These are phyloP conservation scores for Globisporangium alternatum DNA, from an alignment of 352 stramenopile genomes.

Conservation along the genomic window DNA sequence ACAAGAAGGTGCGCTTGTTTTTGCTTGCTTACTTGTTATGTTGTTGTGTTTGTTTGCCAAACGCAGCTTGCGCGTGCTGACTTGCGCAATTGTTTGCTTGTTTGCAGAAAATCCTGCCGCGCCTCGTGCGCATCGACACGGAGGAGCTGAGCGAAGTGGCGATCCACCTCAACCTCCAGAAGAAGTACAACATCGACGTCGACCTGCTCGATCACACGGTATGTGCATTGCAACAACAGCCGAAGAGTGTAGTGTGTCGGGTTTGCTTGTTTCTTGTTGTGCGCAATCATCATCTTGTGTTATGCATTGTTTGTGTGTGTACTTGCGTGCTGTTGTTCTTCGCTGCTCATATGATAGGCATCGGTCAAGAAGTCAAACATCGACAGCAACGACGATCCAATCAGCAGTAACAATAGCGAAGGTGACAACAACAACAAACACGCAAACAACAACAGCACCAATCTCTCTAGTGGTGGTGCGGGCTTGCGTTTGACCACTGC, in stretches of 20 bases:
- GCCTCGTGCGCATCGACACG: constrained; percentile 49
- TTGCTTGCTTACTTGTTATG: not conserved
- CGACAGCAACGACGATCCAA: constrained; percentile 14
- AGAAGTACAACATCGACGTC: constrained; percentile 65
- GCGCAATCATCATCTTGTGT: not conserved
- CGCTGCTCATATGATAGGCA: constrained; percentile 14
- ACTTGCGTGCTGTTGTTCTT: not conserved
- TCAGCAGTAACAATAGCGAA: constrained; percentile 4
- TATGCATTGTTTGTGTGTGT: not conserved
- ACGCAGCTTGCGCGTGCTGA: not conserved
- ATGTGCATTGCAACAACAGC: not conserved
- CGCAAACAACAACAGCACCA: constrained; percentile 5
- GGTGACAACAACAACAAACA: constrained; percentile 18
- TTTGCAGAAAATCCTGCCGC: constrained; percentile 38
- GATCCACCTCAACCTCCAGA: constrained; percentile 44
- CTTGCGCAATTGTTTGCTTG: not conserved
- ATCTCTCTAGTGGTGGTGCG: constrained; percentile 18
- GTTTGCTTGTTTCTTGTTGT: not conserved
- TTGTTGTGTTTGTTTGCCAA: not conserved
- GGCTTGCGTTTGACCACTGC: constrained; percentile 40
- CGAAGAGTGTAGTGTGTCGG: not conserved
- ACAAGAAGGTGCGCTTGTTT: constrained; percentile 39
- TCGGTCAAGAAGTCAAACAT: constrained; percentile 34
- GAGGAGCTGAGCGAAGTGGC: constrained; percentile 61
- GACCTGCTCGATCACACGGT: constrained; percentile 56